These are phyloP conservation scores for Maudiozyma bulderi DNA, from an alignment of 805 yeast species.

Conservation along the genomic window DNA sequence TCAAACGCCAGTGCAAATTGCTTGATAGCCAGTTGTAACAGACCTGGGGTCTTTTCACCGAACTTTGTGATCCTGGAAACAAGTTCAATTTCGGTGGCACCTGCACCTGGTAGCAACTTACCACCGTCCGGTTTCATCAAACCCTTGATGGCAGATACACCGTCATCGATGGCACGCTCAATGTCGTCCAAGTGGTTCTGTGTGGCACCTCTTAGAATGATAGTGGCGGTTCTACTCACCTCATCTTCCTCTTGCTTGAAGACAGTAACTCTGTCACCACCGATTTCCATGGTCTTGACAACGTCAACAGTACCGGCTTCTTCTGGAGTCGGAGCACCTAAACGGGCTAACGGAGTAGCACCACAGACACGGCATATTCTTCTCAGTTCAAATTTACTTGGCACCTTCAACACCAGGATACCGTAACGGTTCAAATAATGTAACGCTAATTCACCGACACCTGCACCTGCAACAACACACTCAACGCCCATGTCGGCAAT, in stretches of 20 bases:
- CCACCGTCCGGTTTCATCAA: constrained; percentile 70
- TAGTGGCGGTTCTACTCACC: constrained; percentile 77
- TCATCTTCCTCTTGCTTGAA: constrained; percentile 65
- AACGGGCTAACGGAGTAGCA: constrained; percentile 87
- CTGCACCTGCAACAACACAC: constrained; percentile 90
- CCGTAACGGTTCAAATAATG: constrained; percentile 86
- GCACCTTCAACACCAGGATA: constrained; percentile 77
- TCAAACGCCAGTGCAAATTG: constrained; percentile 92
- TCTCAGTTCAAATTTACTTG: constrained; percentile 89
- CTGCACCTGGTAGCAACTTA: constrained; percentile 88
- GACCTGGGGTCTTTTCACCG: constrained; percentile 92
- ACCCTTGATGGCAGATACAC: constrained; percentile 86
- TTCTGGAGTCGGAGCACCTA: constrained; percentile 92
- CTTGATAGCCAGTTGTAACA: constrained; percentile 87
- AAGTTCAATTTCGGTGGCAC: constrained; percentile 85
- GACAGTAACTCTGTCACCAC: constrained; percentile 93
- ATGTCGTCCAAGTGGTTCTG: constrained; percentile 87
- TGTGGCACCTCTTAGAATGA: constrained; percentile 92
- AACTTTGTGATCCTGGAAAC: constrained; percentile 68
- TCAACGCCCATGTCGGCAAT: constrained; percentile 75
- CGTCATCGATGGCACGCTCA: constrained; percentile 96
- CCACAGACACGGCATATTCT: constrained; percentile 94
- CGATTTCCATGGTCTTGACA: constrained; percentile 88
- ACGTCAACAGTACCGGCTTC: constrained; percentile 83
- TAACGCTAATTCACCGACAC: constrained; percentile 84